phyloP scores from a whole-genome alignment of 495 filamentous ascomycete genomes.

The Annulohypoxylon moriforme region DNA sequence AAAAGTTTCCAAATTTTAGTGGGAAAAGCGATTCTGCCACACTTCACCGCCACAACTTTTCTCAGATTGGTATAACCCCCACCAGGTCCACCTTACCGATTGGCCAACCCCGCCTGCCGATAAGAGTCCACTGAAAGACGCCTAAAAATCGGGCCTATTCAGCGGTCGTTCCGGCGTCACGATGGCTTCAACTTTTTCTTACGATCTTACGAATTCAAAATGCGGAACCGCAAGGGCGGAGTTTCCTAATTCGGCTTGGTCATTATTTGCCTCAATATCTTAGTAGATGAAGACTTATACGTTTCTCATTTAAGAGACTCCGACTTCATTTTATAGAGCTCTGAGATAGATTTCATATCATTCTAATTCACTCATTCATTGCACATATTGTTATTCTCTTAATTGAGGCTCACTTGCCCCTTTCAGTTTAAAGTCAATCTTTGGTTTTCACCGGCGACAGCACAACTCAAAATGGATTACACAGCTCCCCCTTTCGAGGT shows the following conservation, averaged over 20 bases:
- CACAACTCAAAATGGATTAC: constrained; percentile 55
- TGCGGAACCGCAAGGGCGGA: constrained; percentile 27
- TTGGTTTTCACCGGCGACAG: not conserved
- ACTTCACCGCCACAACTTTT: constrained; percentile 51
- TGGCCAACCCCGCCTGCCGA: constrained; percentile 34
- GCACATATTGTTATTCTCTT: constrained; percentile 4
- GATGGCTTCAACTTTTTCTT: constrained; percentile 32
- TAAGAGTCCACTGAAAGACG: constrained; percentile 27
- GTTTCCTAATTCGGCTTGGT: constrained; percentile 43
- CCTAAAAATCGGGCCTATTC: constrained; percentile 25
- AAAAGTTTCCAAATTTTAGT: constrained; percentile 43
- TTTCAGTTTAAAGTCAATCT: not conserved
- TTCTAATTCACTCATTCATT: not conserved
- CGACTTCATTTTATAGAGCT: not conserved
- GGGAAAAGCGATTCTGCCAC: constrained; percentile 50
- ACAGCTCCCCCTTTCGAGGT: constrained; percentile 68
- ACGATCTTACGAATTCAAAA: not conserved
- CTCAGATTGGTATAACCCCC: constrained; percentile 2
- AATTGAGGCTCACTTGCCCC: not conserved
- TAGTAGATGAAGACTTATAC: constrained; percentile 5
- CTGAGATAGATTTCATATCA: not conserved
- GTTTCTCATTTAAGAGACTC: not conserved
- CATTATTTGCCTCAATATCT: not conserved
- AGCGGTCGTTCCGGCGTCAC: constrained; percentile 20
- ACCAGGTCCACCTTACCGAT: constrained; percentile 29